phyloP scores from a whole-genome alignment of 2,329 filamentous ascomycete genomes.

The Coniochaeta prunicola region DNA sequence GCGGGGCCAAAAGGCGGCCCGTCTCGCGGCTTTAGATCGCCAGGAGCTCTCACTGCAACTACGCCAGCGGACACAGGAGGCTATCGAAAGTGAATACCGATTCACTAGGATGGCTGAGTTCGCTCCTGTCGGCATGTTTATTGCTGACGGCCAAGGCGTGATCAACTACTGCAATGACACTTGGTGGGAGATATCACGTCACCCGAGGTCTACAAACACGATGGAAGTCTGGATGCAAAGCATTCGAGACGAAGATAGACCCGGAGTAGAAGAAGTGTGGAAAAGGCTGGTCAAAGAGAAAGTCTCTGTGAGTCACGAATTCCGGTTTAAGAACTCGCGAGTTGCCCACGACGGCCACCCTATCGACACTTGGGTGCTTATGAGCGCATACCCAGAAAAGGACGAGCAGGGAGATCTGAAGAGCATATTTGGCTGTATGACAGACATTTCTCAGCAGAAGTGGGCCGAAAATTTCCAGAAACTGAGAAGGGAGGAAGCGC shows the following conservation, averaged over 20 bases:
- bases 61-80: conserved; percentile 54
- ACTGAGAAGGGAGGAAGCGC: conserved; percentile 69
- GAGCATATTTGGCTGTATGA: conserved; percentile 73
- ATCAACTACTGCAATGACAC: conserved; percentile 80
- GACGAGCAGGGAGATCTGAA: conserved; percentile 57
- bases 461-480: conserved; percentile 76
- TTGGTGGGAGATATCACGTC: conserved; percentile 65
- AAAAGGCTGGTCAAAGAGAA: conserved; percentile 52
- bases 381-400: conserved; percentile 70
- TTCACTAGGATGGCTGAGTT: conserved; percentile 83
- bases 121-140: conserved; percentile 78
- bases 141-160: conserved; percentile 62
- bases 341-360: conserved; percentile 50
- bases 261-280: conserved; percentile 55
- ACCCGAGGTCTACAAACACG: conserved; percentile 50
- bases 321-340: conserved; percentile 66
- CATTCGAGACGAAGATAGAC: conserved; percentile 59
- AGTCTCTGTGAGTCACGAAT: conserved; percentile 61
- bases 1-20: conserved; percentile 65
- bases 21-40: conserved; percentile 66
- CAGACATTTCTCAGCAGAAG: conserved; percentile 81
- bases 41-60: conserved; percentile 73
- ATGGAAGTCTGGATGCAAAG: conserved; percentile 66
- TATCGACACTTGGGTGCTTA: conserved; percentile 68
- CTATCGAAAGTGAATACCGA: conserved; percentile 63